Base-by-base conservation (phyloP, 179 eudicot genomes). In the Spergularia azorica region DNA sequence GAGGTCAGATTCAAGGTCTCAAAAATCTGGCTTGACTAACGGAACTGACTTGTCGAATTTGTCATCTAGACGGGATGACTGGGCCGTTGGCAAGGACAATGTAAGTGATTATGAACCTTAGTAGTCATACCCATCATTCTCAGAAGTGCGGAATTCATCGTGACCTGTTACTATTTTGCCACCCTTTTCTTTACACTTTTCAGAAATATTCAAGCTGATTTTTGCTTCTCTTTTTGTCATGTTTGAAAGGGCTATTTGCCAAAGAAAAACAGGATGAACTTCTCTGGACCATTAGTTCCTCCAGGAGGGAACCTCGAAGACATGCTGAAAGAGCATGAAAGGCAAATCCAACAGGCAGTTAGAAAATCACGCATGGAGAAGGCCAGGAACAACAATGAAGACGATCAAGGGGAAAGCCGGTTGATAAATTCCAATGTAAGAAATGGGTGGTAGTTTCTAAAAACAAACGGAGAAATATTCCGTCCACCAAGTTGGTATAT, bases 301-400 rank as follows among this genome's bases (percentile, higher is more conserved):
- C 89, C 91, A 0, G 93, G 97, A 3, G 97, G 95, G 60, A 94
- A 81, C 87, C 83, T 94, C 72, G 99, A 92, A 67, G 99, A 96
- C 56, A 92, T 96, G 98, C 82, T 96, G n/a, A 94, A 88, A 84
- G 97, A 94, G 79, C 99, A 96, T 55, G 98, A 96, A 69, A 85
- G 88, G 78, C 96, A 89, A 74, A 96, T 96, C 72, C 99, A 94
- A 83, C 94, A 86, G 50, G 99, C 99, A 9, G 97, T 96, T 60
- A 88, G 98, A 56, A 96, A 88, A 80, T 86, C 98, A 15, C 85
- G 82, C 64, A 67, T 54, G 17, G 85, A 82, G 50, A 95, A 88
- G 76, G 81, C 85, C 57, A 81, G 82, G 79, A 79, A 77, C 66
- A 79, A 75, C 76, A 70, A 77, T 41, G 77, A 79, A 20, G 72